A percentile compares a stretch with the other conserved stretches of the same genome.
These are phyloP conservation scores for Haberlea rhodopensis DNA, from an alignment of 257 asterid genomes.

Conservation along the genomic window DNA sequence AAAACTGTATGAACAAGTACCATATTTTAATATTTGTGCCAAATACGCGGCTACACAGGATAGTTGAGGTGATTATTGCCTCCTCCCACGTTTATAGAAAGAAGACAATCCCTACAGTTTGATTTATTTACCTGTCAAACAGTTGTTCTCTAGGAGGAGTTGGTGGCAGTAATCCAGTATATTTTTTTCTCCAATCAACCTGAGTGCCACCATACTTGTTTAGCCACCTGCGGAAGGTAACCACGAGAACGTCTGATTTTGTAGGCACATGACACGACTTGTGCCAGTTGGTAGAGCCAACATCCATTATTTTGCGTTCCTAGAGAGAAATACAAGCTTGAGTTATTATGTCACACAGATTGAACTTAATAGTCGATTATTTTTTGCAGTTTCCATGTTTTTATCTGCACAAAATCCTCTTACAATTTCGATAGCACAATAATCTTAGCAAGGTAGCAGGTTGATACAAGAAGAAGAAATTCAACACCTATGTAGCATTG, in stretches of 20 bases:
- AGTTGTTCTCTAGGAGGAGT: slow-evolving; percentile 76
- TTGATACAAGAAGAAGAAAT: background rate
- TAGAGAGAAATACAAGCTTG: slow-evolving; percentile 22
- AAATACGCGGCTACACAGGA: background rate
- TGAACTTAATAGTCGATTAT: background rate
- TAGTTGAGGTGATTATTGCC: background rate
- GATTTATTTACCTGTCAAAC: slow-evolving; percentile 52
- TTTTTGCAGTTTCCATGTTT: background rate
- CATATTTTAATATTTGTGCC: background rate
- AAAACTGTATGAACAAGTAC: too few species aligned
- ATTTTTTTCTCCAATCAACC: slow-evolving; percentile 66
- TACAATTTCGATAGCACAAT: background rate
- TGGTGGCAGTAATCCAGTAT: slow-evolving; percentile 54
- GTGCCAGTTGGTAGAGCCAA: slow-evolving; percentile 64
- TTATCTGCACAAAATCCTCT: background rate
- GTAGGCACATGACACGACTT: slow-evolving; percentile 76
- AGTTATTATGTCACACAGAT: background rate
- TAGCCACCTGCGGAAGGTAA: slow-evolving; percentile 65
- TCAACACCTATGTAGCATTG: background rate
- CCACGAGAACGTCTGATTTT: slow-evolving; percentile 62
- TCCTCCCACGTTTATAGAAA: background rate
- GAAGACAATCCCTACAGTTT: background rate
- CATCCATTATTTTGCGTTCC: slow-evolving; percentile 61
- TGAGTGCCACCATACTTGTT: slow-evolving; percentile 62
- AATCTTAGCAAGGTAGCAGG: background rate